Evolutionary conservation across 2,329 filamentous ascomycete genomes (phyloP).

Genomic region (Pseudocercospora pini-densiflorae): DNA sequence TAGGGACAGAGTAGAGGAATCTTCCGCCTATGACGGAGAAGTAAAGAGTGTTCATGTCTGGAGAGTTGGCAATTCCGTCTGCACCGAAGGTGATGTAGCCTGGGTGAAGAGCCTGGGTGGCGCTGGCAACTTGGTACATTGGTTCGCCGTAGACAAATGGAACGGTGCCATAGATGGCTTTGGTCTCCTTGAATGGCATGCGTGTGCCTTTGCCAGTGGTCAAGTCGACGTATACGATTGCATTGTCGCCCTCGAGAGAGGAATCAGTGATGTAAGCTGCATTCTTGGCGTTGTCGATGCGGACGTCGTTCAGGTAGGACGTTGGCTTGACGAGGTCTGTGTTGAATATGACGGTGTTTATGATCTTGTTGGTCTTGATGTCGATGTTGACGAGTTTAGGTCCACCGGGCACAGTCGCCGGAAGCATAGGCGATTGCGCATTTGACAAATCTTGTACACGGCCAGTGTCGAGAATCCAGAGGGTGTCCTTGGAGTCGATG

Average conservation of each 20-base stretch:
- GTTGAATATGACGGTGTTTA: constrained; percentile 55
- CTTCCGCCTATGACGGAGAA: constrained; percentile 49
- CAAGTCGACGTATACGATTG: constrained; percentile 53
- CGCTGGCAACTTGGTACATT: constrained; percentile 41
- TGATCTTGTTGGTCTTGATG: constrained; percentile 47
- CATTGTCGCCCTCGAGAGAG: constrained; percentile 50
- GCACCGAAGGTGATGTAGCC: constrained; percentile 48
- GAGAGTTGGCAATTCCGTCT: constrained; percentile 54
- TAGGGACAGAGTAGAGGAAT: constrained; percentile 50
- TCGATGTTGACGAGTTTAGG: constrained; percentile 54
- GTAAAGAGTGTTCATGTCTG: constrained; percentile 50
- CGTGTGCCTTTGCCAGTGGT: constrained; percentile 51
- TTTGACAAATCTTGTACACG: constrained; percentile 42
- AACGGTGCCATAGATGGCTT: constrained; percentile 23
- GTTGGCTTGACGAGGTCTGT: constrained; percentile 48
- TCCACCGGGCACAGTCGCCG: constrained; percentile 50
- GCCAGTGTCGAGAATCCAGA: constrained; percentile 58
- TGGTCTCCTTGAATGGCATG: constrained; percentile 49
- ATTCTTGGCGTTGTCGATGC: constrained; percentile 51
- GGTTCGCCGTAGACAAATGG: constrained; percentile 50
- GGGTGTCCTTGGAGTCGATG: constrained; percentile 51
- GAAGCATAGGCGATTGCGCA: constrained; percentile 42
- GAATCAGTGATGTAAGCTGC: constrained; percentile 58
- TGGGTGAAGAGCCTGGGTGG: constrained; percentile 35
- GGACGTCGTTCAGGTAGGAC: constrained; percentile 56